Evolutionary conservation across 441 rosid species (phyloP).

Genomic region (Bocquillonia castaneifolia): DNA sequence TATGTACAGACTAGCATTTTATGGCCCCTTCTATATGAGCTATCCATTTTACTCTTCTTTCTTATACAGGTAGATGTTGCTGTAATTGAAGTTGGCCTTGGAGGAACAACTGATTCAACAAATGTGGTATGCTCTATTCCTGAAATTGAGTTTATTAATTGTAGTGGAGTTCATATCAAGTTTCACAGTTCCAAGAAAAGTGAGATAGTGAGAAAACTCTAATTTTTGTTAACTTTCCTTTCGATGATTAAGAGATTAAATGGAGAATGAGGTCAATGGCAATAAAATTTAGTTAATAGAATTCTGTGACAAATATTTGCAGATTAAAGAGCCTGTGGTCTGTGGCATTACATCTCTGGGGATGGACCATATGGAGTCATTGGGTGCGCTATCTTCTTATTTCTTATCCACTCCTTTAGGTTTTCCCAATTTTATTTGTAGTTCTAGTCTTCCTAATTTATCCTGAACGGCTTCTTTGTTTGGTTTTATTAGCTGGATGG

Average conservation of each 20-base stretch:
- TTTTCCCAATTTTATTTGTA: slow-evolving; percentile 6
- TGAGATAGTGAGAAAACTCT: neutral
- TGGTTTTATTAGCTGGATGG: slow-evolving; percentile 3
- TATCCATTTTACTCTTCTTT: neutral
- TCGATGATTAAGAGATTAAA: neutral
- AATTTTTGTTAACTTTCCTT: neutral
- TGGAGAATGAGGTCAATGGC: neutral
- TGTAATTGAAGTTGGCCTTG: slow-evolving; percentile 86
- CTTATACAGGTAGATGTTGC: slow-evolving; percentile 73
- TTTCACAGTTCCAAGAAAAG: neutral
- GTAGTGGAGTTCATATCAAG: neutral
- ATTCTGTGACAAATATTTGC: slow-evolving; percentile 25
- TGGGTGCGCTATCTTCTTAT: slow-evolving; percentile 43
- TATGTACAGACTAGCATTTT: neutral
- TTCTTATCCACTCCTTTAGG: slow-evolving; percentile 6
- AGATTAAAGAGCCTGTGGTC: slow-evolving; percentile 74
- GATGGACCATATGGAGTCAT: slow-evolving; percentile 71
- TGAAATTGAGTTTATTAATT: neutral
- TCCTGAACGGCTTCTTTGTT: neutral
- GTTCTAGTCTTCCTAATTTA: slow-evolving; percentile 1
- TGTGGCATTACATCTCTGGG: slow-evolving; percentile 86
- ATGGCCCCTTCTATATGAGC: neutral
- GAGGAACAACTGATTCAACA: slow-evolving; percentile 70
- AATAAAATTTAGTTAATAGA: slow-evolving; percentile 13
- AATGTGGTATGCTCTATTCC: slow-evolving; percentile 60